Evolutionary conservation across 2,329 filamentous ascomycete species (phyloP).

Genomic region (Fusarium armeniacum): DNA sequence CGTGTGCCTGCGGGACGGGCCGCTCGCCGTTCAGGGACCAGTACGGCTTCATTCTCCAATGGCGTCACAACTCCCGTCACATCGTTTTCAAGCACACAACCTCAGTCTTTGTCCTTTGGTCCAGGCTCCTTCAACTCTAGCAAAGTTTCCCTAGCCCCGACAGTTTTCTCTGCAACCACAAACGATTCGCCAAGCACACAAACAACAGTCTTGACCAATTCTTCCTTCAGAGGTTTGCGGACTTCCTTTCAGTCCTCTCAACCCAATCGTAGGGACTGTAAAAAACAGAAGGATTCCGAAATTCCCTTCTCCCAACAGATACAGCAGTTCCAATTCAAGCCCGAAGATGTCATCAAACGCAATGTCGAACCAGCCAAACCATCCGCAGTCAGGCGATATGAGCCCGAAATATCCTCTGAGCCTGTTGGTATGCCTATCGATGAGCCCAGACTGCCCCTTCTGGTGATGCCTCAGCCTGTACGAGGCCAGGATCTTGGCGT

Average conservation of each 20-base stretch:
- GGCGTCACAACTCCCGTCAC: slow-evolving; percentile 7
- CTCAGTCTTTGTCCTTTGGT: slow-evolving; percentile 33
- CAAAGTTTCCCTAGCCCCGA: slow-evolving; percentile 51
- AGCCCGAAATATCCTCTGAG: slow-evolving; percentile 23
- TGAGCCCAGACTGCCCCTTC: slow-evolving; percentile 29
- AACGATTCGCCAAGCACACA: slow-evolving; percentile 51
- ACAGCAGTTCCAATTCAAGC: slow-evolving; percentile 25
- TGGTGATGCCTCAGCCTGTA: not conserved
- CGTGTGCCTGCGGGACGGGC: slow-evolving; percentile 28
- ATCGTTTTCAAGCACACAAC: slow-evolving; percentile 28
- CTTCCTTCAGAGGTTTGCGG: slow-evolving; percentile 25
- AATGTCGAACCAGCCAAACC: not conserved
- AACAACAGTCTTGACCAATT: slow-evolving; percentile 49
- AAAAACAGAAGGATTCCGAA: not conserved
- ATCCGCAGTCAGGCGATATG: slow-evolving; percentile 9
- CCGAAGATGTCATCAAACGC: not conserved
- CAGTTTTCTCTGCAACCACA: slow-evolving; percentile 54
- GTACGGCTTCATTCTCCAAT: slow-evolving; percentile 32
- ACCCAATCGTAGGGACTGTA: not conserved
- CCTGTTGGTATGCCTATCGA: slow-evolving; percentile 22
- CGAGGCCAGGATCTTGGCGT: slow-evolving; percentile 7
- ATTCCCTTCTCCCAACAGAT: slow-evolving; percentile 27
- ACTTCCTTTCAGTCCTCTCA: slow-evolving; percentile 7
- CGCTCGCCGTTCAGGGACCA: slow-evolving; percentile 34
- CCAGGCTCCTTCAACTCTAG: slow-evolving; percentile 52